Evolutionary conservation across 257 asterid species (phyloP), one percentile per base, ranked within the genome.

Genomic region (Salvia splendens): DNA sequence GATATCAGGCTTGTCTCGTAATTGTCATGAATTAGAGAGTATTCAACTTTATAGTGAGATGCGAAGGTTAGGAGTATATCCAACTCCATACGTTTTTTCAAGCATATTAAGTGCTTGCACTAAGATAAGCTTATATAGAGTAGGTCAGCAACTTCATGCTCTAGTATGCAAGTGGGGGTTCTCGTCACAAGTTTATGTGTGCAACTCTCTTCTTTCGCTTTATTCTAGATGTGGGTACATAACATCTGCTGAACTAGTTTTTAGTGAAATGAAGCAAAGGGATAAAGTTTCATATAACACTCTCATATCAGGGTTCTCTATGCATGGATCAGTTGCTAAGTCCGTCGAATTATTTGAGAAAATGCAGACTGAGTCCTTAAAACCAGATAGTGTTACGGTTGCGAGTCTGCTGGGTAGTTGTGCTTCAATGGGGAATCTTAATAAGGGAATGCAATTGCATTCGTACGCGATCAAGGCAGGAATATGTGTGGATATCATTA

Each of bases 81-180:
- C 96, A 14, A 92, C 98, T n/a, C 98, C 98, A 1, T 89, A 85
- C 72, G 77, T 84, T 65, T 91, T 89, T 72, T 89, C 98, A 6
- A 81, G 94, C 73, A 75, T 87, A 64, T 72, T 89, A 71, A 92
- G 98, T 80, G 83, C 87, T 56, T 81, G 94, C 79, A 72, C 96
- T 41, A 89, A 85, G 81, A 83, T 75, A 48, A 79, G 78, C 76
- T 69, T 73, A 54, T 84, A 60, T 67, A 72, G 70, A 58, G 83
- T 85, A 55, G 96, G 98, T 49, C 82, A 76, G 75, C 96, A 92
- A 73, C 76, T 92, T 67, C 96, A 92, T 77, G 88, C 87, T 65
- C 56, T 82, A 49, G 81, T 83, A 74, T 82, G 74, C 51, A 91
- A 85, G 76, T 85, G 92, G 89, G 96, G 92, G 45, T 83, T 79